Base-by-base conservation (phyloP, 2,329 filamentous ascomycete genomes). In the Aspergillus melleus region DNA sequence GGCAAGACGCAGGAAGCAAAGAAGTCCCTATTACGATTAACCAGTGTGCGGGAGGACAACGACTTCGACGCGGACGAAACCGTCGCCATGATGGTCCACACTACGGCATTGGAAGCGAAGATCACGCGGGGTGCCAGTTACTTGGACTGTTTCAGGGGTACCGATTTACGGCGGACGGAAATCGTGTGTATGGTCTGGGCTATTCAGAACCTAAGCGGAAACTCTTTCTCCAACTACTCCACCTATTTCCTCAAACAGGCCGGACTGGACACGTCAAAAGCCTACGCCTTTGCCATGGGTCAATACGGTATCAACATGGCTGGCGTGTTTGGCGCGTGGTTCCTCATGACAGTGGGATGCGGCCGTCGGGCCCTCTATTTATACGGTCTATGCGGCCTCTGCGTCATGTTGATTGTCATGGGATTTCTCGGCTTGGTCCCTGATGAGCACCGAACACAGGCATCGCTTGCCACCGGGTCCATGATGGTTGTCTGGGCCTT, bases 31-130 rank as follows among this genome's bases (percentile, higher is more conserved):
- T 64, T 72, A 52, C 71, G 79, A 58, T 65, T 88, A 59, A 83
- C 84, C 3, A 77, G 76, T 66, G 52, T 73, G 14, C 69, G 74
- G 8, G 64, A 67, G 2, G 88, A 91, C 61, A 88, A 86, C 0
- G 84, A 89, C 61, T 93, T 95, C 67, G 86, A 96, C 69, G 85
- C 90, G 11, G 90, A 96, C 63, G 91, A 95, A 77, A 95, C 91
- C 0, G 82, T 96, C 53, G 88, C 90, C 68, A 96, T 96, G 91
- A 96, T 96, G 90, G 86, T 92, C 1, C 91, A 96, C 72, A 96
- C 92, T 0, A 93, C 90, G 0, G 89, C 89, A 0, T 80, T 96
- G 11, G 92, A 96, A 73, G 84, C 90, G 70, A 81, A 86, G 75
- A 90, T 92, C 55, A 92, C 90, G 4, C 78, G 80, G 6, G 91